Conservation (phyloP, 139 green algal genomes). For the Limnomonas spitsbergensis region DNA sequence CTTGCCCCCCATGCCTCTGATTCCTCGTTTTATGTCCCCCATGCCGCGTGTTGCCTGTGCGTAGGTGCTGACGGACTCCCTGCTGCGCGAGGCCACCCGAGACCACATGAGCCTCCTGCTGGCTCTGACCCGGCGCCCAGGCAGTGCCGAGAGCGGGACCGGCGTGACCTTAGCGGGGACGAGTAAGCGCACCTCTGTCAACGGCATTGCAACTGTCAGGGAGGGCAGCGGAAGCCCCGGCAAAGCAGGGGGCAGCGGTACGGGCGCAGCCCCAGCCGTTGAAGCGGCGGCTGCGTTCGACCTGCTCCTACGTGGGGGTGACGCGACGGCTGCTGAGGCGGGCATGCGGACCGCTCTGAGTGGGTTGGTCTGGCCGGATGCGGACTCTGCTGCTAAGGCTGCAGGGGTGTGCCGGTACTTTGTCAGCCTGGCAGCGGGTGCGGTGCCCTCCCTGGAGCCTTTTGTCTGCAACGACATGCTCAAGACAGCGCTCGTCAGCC, state of each 20-base stretch:
- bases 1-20: no score
- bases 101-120: slow-evolving; percentile 62
- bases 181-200: neutral
- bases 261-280: neutral
- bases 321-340: slow-evolving; percentile 42
- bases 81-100: slow-evolving; percentile 46
- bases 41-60: no score
- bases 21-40: no score
- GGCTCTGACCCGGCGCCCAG: slow-evolving; percentile 10
- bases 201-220: neutral
- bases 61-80: slow-evolving; percentile 31
- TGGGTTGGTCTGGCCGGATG: slow-evolving; percentile 73
- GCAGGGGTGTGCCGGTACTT: slow-evolving; percentile 53
- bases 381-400: slow-evolving; percentile 44
- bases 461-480: slow-evolving; percentile 38
- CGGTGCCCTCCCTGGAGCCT: slow-evolving; percentile 39
- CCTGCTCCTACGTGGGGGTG: slow-evolving; percentile 38
- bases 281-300: slow-evolving; percentile 41
- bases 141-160: neutral
- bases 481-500: slow-evolving; percentile 18
- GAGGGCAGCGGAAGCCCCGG: neutral
- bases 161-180: neutral
- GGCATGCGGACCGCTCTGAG: slow-evolving; percentile 46
- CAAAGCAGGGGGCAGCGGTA: neutral
- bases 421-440: slow-evolving; percentile 11